Base-by-base conservation (phyloP, 1,139 yeast genomes). In the Pichia sp. region DNA sequence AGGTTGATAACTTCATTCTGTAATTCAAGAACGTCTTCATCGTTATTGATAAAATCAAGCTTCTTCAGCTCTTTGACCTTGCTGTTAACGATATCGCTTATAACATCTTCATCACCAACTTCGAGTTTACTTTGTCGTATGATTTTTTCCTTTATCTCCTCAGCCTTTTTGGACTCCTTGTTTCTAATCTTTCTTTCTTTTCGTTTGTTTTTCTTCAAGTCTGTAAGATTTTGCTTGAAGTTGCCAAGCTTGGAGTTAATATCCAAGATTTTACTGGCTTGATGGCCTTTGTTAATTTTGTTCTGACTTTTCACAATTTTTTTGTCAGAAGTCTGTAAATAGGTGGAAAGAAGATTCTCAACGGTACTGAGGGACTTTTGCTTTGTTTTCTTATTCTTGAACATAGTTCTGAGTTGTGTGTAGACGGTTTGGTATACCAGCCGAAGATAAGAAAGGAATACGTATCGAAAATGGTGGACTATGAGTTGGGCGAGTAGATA, bases 121-220 rank as follows among this genome's bases (percentile, higher is more conserved):
- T 69, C 64, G 41, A 76, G 62, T 46, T 72, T 73, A 14, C 81
- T 78, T 37, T 65, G 51, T 45, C 67, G 69, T 33, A 63, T 63
- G 34, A 77, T 62, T 42, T 64, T 61, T 27, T 61, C 59, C 14
- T 69, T 63, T 16, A 56, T 51, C n/a, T 56, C 60, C 22, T 56
- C 52, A 25, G 58, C 56, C 40, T 62, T 60, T 45, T 59, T 66
- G 25, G 68, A 60, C 34, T 58, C 59, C 30, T 57, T 53, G 44
- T 65, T 65, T 30, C 44, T 35, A 6, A 40, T 5, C 22, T 37
- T 37, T 17, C 44, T 27, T 10, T 37, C 41, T 20, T 27, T 42
- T 11, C 39, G 37, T 26, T 39, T 40, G 10, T 20, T 26, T 16
- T 40, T 40, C 23, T 35, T 37, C 18, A 40, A 22, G 13, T 28